Percentiles rank a stretch among this genome's conserved stretches.
Conservation (phyloP, 2,329 filamentous ascomycete species). For the Arachnomyces sp. region DNA sequence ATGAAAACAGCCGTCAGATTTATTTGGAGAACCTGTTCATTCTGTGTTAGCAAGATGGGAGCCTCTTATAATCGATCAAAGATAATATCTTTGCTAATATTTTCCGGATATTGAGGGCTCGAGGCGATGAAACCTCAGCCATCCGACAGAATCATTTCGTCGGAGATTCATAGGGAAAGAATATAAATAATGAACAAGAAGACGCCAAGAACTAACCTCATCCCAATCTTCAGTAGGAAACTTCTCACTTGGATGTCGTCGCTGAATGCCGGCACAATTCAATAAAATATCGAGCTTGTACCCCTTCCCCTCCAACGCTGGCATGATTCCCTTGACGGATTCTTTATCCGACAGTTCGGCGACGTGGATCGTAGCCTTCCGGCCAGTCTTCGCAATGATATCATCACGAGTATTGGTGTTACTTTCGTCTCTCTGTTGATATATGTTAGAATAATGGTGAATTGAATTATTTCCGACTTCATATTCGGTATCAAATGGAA, state of each 20-base stretch:
- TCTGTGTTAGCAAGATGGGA: neutral
- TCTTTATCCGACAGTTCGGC: slow-evolving; percentile 37
- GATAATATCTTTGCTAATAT: slow-evolving; percentile 2
- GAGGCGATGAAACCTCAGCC: too few relatives aligned
- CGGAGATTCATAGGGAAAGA: neutral
- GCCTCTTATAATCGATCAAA: neutral
- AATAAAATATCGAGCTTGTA: slow-evolving; percentile 68
- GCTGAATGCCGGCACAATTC: slow-evolving; percentile 82
- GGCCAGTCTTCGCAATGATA: slow-evolving; percentile 30
- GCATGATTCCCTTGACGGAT: slow-evolving; percentile 34
- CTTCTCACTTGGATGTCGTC: slow-evolving; percentile 63
- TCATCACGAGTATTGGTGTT: slow-evolving; percentile 38
- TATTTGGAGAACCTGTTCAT: slow-evolving; percentile 65
- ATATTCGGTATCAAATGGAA: neutral
- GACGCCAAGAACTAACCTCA: slow-evolving; percentile 38
- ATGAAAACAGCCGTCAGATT: slow-evolving; percentile 79
- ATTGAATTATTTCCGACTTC: neutral
- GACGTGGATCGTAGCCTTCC: slow-evolving; percentile 36
- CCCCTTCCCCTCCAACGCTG: slow-evolving; percentile 31
- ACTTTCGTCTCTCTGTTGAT: slow-evolving; percentile 45
- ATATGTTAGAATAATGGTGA: neutral
- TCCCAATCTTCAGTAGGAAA: slow-evolving; percentile 75
- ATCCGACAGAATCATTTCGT: neutral
- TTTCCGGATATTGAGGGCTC: neutral
- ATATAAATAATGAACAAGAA: neutral